Base-by-base conservation (phyloP, 2,329 filamentous ascomycete genomes). In the Macroventuria anomochaeta region DNA sequence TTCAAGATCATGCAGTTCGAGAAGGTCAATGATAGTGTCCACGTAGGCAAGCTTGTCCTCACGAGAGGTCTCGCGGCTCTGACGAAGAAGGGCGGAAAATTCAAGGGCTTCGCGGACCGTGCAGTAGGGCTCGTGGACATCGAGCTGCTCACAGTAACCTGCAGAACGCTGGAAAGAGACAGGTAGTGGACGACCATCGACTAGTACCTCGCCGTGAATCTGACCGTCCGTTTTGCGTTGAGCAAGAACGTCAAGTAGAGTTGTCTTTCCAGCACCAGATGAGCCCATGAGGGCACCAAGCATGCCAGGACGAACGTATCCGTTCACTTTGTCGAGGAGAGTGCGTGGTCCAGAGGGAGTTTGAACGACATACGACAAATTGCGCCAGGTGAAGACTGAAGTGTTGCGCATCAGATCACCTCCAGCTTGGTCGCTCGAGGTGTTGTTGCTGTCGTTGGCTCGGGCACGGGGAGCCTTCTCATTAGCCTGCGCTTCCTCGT, bases 381-480 rank as follows among this genome's bases (percentile, higher is more conserved):
- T 75, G 23, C 75, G 71, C 83, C 83, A 85, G 1, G 89, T 93
- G 51, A 96, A 90, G 0, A 89, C 79, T 0, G 85, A 87, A 0
- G 83, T 87, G 69, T 89, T 89, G 21, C 81, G 81, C 25, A 86
- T 73, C 1, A 89, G 76, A 25, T 78, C 69, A 2, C 69, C 70
- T 32, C 78, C 73, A n/a, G 71, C 37, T 7, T 34, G 43, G 3
- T 55, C 34, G 12, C 26, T 36, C 4, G 32, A n/a, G 3, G 7
- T 7, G 1, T 47, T 34, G 2, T 40, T 43, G 18, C 25, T 20
- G 15, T 51, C 48, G 12, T 43, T 37, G 3, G 41, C 20, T 20
- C 15, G 15, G 12, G 42, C 31, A n/a, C 44, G 57, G 5, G 54
- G 36, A 18, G 36, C n/a, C 41, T 68, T 67, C 38, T 66, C 62